Percentiles rank a stretch among this genome's conserved stretches.
Conservation (phyloP, 73 alveolate genomes). For the Tetrahymena elliotti region DNA sequence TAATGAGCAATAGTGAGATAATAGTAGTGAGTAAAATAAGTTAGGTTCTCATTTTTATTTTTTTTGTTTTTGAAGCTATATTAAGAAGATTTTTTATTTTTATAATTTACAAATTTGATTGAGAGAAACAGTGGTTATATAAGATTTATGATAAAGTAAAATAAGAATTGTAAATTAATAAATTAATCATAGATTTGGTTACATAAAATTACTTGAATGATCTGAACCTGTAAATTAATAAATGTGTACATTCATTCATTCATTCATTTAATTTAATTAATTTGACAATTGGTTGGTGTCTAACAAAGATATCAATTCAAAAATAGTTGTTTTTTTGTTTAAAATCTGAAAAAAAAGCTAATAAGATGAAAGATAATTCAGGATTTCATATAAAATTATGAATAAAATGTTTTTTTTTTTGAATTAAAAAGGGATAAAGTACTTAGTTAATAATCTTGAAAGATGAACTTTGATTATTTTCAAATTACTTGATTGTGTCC, state of each 20-base stretch:
- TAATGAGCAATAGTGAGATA: not conserved
- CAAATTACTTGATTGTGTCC: not conserved
- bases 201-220: not conserved
- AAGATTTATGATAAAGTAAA: not conserved
- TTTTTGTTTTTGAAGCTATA: not conserved
- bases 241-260: too few relatives aligned
- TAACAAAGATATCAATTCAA: too few relatives aligned
- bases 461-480: too few relatives aligned
- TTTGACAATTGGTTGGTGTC: too few relatives aligned
- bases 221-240: not conserved
- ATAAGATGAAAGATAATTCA: too few relatives aligned
- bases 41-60: not conserved
- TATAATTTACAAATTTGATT: not conserved
- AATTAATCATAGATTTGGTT: not conserved
- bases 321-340: not conserved
- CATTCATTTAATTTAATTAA: too few relatives aligned
- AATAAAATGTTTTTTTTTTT: too few relatives aligned
- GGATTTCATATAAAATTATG: too few relatives aligned
- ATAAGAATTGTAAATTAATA: not conserved
- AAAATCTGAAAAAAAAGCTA: not conserved
- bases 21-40: not conserved
- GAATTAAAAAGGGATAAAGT: not conserved
- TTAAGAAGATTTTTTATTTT: not conserved
- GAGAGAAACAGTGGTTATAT: not conserved
- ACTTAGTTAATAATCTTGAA: too few relatives aligned